These are phyloP conservation scores for Vicia villosa DNA, from an alignment of 306 rosid genomes.

Conservation along the genomic window DNA sequence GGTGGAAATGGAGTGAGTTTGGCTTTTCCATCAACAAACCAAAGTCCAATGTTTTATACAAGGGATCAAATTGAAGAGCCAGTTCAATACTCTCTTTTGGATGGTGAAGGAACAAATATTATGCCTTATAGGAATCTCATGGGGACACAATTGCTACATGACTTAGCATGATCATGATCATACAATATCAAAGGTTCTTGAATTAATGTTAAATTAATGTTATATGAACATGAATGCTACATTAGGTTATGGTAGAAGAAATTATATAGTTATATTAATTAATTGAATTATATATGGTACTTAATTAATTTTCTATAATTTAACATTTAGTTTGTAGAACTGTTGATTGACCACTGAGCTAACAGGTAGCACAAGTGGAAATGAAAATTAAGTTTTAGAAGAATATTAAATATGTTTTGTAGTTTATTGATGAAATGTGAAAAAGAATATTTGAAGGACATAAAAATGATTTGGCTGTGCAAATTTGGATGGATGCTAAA, in stretches of 20 bases:
- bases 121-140: constrained; percentile 82
- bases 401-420: constrained; percentile 14
- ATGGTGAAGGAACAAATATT: constrained; percentile 69
- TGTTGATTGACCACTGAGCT: constrained; percentile 17
- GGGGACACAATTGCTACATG: constrained; percentile 88
- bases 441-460: constrained; percentile 36
- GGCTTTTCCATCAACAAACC: constrained; percentile 54
- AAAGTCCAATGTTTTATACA: constrained; percentile 51
- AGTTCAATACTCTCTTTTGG: constrained; percentile 76
- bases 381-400: constrained; percentile 21
- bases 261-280: not conserved
- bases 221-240: not conserved
- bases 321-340: not conserved
- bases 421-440: constrained; percentile 5
- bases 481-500: constrained; percentile 42
- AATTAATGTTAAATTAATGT: not conserved
- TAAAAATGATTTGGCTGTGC: constrained; percentile 39
- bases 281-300: not conserved
- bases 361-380: constrained; percentile 13
- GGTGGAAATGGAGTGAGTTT: constrained; percentile 63
- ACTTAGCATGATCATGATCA: constrained; percentile 68
- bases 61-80: constrained; percentile 70
- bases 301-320: not conserved
- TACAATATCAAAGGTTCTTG: not conserved
- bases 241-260: not conserved